phyloP scores from a whole-genome alignment of 495 filamentous ascomycete genomes.

The Lepraria neglecta region DNA sequence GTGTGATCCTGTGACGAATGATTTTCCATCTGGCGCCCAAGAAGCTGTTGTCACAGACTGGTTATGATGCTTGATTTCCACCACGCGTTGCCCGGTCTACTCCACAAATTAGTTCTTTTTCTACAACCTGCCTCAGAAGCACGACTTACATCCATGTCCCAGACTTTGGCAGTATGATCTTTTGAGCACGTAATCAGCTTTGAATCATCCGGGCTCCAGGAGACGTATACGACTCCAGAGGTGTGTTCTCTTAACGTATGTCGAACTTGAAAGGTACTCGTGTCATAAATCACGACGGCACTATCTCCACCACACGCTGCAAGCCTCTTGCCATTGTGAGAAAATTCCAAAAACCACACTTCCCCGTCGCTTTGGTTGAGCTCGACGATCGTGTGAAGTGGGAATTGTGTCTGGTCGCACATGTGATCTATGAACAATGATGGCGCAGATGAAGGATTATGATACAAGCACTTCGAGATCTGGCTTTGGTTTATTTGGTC shows the following conservation, averaged over 20 bases:
- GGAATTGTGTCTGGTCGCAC: slow-evolving; percentile 77
- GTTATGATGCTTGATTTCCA: slow-evolving; percentile 58
- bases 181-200: slow-evolving; percentile 75
- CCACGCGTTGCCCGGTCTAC: slow-evolving; percentile 63
- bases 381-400: slow-evolving; percentile 56
- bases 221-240: slow-evolving; percentile 62
- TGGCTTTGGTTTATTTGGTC: slow-evolving; percentile 75
- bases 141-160: slow-evolving; percentile 64
- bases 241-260: slow-evolving; percentile 60
- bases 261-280: slow-evolving; percentile 57
- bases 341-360: slow-evolving; percentile 87
- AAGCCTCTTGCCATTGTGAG: slow-evolving; percentile 76
- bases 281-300: slow-evolving; percentile 76
- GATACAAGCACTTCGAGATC: slow-evolving; percentile 78
- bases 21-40: slow-evolving; percentile 74
- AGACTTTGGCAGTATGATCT: slow-evolving; percentile 69
- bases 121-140: background rate
- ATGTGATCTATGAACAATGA: slow-evolving; percentile 85
- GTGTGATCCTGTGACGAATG: slow-evolving; percentile 75
- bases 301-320: slow-evolving; percentile 74
- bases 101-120: slow-evolving; percentile 7
- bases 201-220: slow-evolving; percentile 88
- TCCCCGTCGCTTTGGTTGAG: slow-evolving; percentile 74
- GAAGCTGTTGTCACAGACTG: slow-evolving; percentile 80
- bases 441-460: slow-evolving; percentile 71